A percentile compares a stretch with the other conserved stretches of the same genome.
Evolutionary conservation across 768 basidiomycete genomes (phyloP).

Genomic region (Bullera alba): DNA sequence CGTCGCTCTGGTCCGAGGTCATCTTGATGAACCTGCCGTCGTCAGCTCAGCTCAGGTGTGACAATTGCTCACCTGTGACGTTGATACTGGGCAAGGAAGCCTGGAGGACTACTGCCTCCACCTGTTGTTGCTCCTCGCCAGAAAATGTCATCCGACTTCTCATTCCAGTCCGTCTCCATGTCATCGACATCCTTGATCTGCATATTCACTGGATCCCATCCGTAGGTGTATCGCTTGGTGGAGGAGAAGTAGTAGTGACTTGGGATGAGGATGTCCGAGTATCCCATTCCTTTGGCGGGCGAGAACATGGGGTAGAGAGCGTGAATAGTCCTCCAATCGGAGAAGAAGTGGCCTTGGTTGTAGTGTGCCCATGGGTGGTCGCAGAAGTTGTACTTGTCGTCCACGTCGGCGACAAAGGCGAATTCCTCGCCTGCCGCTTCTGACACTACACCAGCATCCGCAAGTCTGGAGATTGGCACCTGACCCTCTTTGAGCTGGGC

Average conservation of each 20-base stretch:
- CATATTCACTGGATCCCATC: constrained; percentile 72
- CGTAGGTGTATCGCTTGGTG: constrained; percentile 76
- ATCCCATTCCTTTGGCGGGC: constrained; percentile 78
- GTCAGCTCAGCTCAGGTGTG: constrained; percentile 6
- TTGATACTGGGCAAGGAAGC: constrained; percentile 75
- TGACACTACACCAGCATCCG: constrained; percentile 46
- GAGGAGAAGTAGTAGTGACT: constrained; percentile 92
- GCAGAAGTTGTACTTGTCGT: constrained; percentile 73
- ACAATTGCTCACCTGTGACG: constrained; percentile 62
- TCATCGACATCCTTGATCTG: constrained; percentile 69
- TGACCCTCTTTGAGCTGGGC: constrained; percentile 46
- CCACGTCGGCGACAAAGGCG: constrained; percentile 57
- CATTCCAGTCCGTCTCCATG: constrained; percentile 81
- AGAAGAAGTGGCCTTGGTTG: constrained; percentile 92
- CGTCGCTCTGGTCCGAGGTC: constrained; percentile 56
- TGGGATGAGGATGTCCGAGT: constrained; percentile 83
- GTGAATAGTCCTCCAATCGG: constrained; percentile 85
- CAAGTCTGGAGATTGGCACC: constrained; percentile 40
- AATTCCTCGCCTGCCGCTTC: constrained; percentile 52
- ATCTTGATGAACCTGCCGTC: constrained; percentile 63
- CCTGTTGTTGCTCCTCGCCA: constrained; percentile 97
- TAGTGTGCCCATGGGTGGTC: constrained; percentile 71
- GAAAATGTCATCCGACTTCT: constrained; percentile 76
- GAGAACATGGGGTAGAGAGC: constrained; percentile 90
- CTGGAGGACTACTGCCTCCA: constrained; percentile 77